phyloP scores from a whole-genome alignment of 2,329 filamentous ascomycete species.

The Grosmannia huntii region DNA sequence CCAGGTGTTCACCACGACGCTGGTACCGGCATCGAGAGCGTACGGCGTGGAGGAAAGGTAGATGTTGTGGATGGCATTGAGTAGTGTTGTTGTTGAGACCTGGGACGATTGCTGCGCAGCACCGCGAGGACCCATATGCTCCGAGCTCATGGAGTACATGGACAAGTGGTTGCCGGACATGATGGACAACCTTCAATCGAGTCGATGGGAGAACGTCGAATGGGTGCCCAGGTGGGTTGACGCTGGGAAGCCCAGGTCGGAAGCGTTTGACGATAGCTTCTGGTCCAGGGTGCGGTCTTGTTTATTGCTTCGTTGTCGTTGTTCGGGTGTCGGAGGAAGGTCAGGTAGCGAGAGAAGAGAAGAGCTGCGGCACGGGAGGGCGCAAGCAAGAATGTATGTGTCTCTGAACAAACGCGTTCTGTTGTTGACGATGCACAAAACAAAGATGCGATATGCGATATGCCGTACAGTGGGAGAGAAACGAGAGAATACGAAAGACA shows the following conservation, averaged over 20 bases:
- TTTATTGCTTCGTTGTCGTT: background rate
- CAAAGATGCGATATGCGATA: background rate
- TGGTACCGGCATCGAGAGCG: conserved; percentile 76
- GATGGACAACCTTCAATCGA: conserved; percentile 14
- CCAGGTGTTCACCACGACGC: conserved; percentile 92
- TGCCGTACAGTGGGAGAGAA: background rate
- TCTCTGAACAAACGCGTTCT: background rate
- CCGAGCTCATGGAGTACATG: conserved; percentile 55
- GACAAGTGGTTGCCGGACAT: conserved; percentile 54
- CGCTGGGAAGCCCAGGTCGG: background rate
- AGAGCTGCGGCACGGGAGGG: background rate
- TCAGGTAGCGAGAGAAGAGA: background rate
- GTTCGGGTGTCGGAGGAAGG: background rate
- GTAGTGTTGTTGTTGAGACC: conserved; percentile 81
- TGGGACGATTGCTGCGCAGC: conserved; percentile 59
- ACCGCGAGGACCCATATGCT: conserved; percentile 44
- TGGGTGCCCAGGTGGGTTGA: background rate
- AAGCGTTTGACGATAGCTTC: too few species aligned
- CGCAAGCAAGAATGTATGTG: background rate
- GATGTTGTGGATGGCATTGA: conserved; percentile 84
- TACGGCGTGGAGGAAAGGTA: conserved; percentile 78
- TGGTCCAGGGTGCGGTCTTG: background rate
- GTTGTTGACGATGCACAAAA: conserved; percentile 4
- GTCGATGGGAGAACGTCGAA: background rate
- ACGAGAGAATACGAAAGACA: conserved; percentile 1